These are phyloP conservation scores for Exophiala calicioides DNA, from an alignment of 2,329 filamentous ascomycete species.

Conservation along the genomic window DNA sequence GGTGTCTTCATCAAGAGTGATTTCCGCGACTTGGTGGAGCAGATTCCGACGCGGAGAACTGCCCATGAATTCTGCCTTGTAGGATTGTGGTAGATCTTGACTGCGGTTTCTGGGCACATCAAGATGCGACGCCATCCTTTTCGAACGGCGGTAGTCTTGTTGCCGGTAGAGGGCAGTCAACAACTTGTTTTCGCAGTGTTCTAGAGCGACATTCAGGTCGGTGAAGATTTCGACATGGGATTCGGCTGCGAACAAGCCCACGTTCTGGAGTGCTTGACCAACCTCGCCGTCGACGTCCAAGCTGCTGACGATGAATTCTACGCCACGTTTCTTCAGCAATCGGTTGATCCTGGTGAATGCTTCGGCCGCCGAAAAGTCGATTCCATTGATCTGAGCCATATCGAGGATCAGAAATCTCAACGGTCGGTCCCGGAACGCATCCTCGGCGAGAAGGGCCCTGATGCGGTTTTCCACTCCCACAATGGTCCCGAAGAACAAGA, in stretches of 20 bases:
- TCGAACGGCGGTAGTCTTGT: slow-evolving; percentile 53
- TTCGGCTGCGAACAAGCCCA: slow-evolving; percentile 75
- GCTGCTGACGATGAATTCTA: slow-evolving; percentile 80
- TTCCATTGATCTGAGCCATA: slow-evolving; percentile 81
- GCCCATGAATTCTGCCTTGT: slow-evolving; percentile 54
- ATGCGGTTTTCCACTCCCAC: slow-evolving; percentile 92
- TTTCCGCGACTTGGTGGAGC: slow-evolving; percentile 74
- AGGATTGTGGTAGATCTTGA: slow-evolving; percentile 29
- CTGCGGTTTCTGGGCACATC: slow-evolving; percentile 27
- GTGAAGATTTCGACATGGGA: slow-evolving; percentile 79
- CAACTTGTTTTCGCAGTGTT: slow-evolving; percentile 92
- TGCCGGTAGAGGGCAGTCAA: slow-evolving; percentile 76
- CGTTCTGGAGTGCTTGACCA: slow-evolving; percentile 75
- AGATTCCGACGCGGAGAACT: slow-evolving; percentile 80
- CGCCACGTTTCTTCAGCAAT: slow-evolving; percentile 72
- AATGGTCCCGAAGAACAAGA: slow-evolving; percentile 98
- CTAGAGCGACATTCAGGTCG: slow-evolving; percentile 87
- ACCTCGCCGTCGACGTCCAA: slow-evolving; percentile 74
- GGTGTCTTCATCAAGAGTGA: slow-evolving; percentile 67
- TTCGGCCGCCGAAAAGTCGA: slow-evolving; percentile 95
- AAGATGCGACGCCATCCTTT: slow-evolving; percentile 22
- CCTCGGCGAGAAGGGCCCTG: slow-evolving; percentile 76
- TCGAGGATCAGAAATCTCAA: slow-evolving; percentile 91
- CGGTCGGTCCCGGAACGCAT: slow-evolving; percentile 72
- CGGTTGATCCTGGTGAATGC: slow-evolving; percentile 92